phyloP scores from a whole-genome alignment of 2,329 filamentous ascomycete species.

The Daldinia eschscholtzii region DNA sequence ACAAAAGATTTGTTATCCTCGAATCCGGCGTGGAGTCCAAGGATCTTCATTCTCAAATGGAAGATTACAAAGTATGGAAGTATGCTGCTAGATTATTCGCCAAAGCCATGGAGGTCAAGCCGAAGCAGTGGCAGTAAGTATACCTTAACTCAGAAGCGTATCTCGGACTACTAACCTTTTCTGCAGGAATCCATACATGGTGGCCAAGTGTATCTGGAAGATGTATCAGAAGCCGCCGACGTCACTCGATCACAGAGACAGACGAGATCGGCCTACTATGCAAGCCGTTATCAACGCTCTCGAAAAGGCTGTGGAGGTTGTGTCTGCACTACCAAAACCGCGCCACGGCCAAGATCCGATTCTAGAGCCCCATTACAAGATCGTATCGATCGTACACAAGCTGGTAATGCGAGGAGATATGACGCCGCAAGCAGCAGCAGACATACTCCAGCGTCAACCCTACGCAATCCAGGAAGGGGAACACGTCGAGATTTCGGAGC shows the following conservation, averaged over 20 bases:
- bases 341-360: slow-evolving; percentile 77
- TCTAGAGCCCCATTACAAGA: slow-evolving; percentile 93
- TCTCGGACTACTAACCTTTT: slow-evolving; percentile 44
- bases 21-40: slow-evolving; percentile 62
- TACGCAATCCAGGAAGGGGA: slow-evolving; percentile 64
- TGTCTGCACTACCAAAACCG: slow-evolving; percentile 65
- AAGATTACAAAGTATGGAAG: slow-evolving; percentile 72
- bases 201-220: slow-evolving; percentile 73
- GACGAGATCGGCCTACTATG: slow-evolving; percentile 55
- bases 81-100: slow-evolving; percentile 68
- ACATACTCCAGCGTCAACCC: slow-evolving; percentile 68
- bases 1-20: slow-evolving; percentile 69
- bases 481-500: slow-evolving; percentile 65
- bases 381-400: slow-evolving; percentile 85
- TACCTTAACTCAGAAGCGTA: not conserved
- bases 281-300: slow-evolving; percentile 62
- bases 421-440: slow-evolving; percentile 61
- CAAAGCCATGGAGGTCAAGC: slow-evolving; percentile 67
- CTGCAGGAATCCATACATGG: slow-evolving; percentile 69
- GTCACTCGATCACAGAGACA: slow-evolving; percentile 60
- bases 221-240: slow-evolving; percentile 67
- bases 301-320: slow-evolving; percentile 65
- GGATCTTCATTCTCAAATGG: slow-evolving; percentile 68
- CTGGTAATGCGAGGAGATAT: slow-evolving; percentile 72
- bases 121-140: slow-evolving; percentile 69